These are phyloP conservation scores for Oryza australiensis DNA, from an alignment of 176 grass and related monocot species.

Conservation along the genomic window DNA sequence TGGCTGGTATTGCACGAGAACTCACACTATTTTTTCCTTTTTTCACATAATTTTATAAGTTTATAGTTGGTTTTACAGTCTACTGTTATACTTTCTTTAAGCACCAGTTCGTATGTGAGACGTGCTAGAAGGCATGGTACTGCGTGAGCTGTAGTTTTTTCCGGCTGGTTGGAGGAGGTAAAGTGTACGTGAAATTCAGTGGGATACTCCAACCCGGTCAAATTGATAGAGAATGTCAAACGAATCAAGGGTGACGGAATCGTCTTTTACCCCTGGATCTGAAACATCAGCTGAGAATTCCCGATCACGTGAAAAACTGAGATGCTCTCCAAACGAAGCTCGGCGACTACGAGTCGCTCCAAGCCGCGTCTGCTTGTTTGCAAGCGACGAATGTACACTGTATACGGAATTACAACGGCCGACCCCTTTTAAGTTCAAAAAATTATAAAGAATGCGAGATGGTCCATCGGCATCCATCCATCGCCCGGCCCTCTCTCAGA, in stretches of 20 bases:
- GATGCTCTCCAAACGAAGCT: not conserved
- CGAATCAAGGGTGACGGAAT: conserved; percentile 14
- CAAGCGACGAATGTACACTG: not conserved
- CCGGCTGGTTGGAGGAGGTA: no score
- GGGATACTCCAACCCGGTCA: not conserved
- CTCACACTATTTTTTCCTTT: no score
- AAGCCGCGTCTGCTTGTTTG: not conserved
- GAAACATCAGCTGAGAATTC: not conserved
- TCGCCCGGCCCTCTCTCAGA: no score
- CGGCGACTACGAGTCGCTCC: not conserved
- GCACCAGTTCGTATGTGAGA: not conserved
- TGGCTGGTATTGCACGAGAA: no score
- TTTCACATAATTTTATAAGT: no score
- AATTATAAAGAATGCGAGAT: not conserved
- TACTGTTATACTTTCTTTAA: no score
- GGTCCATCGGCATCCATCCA: not conserved
- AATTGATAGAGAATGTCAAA: not conserved
- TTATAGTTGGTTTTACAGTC: no score
- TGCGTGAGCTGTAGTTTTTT: not conserved
- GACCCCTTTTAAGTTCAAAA: not conserved
- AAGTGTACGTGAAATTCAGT: not conserved
- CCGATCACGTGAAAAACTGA: conserved; percentile 6
- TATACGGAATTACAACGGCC: conserved; percentile 2
- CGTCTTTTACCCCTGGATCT: not conserved
- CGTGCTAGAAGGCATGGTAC: not conserved